phyloP scores from a whole-genome alignment of 1,284 basidiomycete genomes.

The Sanghuangporus weigelae region DNA sequence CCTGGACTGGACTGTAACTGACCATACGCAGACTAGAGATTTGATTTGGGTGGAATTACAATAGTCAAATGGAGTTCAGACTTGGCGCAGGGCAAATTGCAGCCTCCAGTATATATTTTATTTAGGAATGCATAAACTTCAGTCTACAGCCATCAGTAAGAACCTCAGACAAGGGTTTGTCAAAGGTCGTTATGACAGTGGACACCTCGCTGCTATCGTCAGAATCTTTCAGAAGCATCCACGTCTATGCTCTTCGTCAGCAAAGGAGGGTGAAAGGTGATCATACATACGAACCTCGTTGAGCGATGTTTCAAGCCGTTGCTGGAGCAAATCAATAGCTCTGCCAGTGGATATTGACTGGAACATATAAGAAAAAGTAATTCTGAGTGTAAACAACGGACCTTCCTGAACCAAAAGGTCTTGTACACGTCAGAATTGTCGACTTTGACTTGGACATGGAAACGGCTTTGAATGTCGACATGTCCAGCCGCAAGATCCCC shows the following conservation, averaged over 20 bases:
- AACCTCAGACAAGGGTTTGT: conserved; percentile 2
- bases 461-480: conserved; percentile 46
- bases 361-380: background rate
- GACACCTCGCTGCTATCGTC: background rate
- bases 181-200: background rate
- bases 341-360: conserved; percentile 12
- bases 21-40: background rate
- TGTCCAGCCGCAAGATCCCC: conserved; percentile 51
- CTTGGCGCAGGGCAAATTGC: background rate
- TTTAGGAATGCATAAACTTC: background rate
- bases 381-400: conserved; percentile 21
- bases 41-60: background rate
- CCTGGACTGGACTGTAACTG: conserved; percentile 42
- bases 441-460: conserved; percentile 47
- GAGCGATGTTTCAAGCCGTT: conserved; percentile 1
- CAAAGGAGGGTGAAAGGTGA: background rate
- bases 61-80: background rate
- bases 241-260: background rate
- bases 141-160: conserved; percentile 2
- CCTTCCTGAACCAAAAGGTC: conserved; percentile 67
- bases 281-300: background rate
- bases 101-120: no score
- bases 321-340: conserved; percentile 14
- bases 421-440: conserved; percentile 31
- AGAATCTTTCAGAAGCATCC: background rate